Percentiles rank a stretch among this genome's conserved stretches.
Conservation (phyloP, 202 grass and related monocot species). For the Schoenoplectus triqueter region DNA sequence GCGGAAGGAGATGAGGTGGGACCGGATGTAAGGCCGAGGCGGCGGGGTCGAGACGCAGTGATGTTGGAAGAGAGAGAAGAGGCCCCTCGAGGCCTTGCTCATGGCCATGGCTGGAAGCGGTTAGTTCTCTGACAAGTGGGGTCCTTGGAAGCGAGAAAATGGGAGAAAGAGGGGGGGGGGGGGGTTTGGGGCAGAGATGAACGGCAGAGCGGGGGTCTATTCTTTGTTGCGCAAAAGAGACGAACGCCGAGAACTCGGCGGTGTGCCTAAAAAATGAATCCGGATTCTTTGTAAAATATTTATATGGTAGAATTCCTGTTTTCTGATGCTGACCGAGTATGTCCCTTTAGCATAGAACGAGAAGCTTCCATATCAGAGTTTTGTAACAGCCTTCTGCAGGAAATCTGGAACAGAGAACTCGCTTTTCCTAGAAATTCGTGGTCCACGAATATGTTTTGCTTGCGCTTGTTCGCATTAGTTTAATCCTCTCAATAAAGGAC, state of each 20-base stretch:
- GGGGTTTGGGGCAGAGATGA: neutral
- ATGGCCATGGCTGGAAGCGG: constrained; percentile 42
- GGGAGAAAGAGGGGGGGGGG: neutral
- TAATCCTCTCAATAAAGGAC: no score
- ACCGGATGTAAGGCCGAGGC: constrained; percentile 46
- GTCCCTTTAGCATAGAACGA: neutral
- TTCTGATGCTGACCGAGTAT: neutral
- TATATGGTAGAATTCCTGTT: neutral
- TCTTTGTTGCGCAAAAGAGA: constrained; percentile 1
- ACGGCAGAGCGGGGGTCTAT: neutral
- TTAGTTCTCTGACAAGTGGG: neutral
- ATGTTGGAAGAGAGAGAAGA: constrained; percentile 46
- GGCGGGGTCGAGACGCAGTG: constrained; percentile 30
- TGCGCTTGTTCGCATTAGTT: neutral
- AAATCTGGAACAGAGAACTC: neutral
- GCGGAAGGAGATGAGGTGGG: constrained; percentile 54
- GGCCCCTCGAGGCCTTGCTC: constrained; percentile 47
- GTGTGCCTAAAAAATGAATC: neutral
- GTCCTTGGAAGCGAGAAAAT: neutral
- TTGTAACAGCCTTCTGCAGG: neutral
- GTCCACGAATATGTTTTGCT: neutral
- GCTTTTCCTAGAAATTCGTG: neutral
- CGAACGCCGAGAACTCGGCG: neutral
- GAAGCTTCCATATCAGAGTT: neutral
- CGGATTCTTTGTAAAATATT: neutral